Base-by-base conservation (phyloP, 495 filamentous ascomycete genomes). In the Penicillium atrosanguineum region DNA sequence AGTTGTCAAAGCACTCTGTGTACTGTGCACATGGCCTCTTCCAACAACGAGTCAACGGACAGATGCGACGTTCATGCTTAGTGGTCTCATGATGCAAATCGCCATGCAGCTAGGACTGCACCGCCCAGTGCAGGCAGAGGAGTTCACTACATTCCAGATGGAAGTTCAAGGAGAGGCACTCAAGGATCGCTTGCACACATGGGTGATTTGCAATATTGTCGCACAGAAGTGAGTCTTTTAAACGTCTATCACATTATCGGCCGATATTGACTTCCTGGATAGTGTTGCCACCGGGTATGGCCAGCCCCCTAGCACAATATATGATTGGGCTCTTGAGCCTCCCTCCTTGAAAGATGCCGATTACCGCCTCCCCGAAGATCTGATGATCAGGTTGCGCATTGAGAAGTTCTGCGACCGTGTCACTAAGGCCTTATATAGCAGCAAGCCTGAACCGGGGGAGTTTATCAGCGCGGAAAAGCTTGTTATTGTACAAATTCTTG, bases 61-160 rank as follows among this genome's bases (percentile, higher is more conserved):
- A 5, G 92, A 97, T 68, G 88, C 90, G 3, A 96, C 91, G 0
- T 92, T 95, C 60, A 95, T 95, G 73, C 77, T 95, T 12, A 85
- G 87, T 57, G 92, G 91, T 8, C 77, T 94, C 43, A 92, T 96
- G 90, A 95, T 95, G 88, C 91, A 95, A 64, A 85, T 92, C 57
- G 91, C 92, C 14, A 92, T 92, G 70, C 90, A 93, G 48, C 83
- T 93, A 49, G 92, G 92, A 14, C 77, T 97, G 47, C 92, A 97
- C 61, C 86, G 91, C 31, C 92, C 92, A 2, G 90, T 88, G 43
- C 89, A 96, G 68, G 85, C 90, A 6, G 89, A 95, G 69, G 91
- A 97, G 65, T 97, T 96, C 70, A 89, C 88, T 0, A 83, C 88
- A 1, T 87, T 90, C 44, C 85, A 83, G 6, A 85, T 95, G 49